Conservation (phyloP, 192 early-diverging fungal species). For the Coemansia sp. region DNA sequence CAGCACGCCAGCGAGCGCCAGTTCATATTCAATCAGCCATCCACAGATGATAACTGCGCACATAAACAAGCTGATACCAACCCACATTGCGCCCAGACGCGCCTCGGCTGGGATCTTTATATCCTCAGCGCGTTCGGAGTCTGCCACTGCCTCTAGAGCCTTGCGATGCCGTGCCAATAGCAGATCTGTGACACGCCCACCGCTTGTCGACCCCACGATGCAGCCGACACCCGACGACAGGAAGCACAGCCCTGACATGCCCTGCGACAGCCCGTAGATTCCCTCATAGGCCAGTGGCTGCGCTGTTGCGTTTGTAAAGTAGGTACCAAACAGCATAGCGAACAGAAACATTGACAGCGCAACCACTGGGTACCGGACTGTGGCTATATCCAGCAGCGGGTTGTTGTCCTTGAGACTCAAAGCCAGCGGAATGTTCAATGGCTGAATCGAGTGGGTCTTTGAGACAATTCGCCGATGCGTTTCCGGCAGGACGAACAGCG, state of each 20-base stretch:
- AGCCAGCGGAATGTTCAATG: constrained; percentile 30
- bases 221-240: constrained; percentile 54
- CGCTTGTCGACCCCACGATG: constrained; percentile 34
- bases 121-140: background rate
- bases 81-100: constrained; percentile 40
- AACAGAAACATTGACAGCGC: constrained; percentile 38
- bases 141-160: background rate
- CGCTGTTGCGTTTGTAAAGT: constrained; percentile 52
- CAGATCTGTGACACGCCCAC: constrained; percentile 47
- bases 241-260: constrained; percentile 53
- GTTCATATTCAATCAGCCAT: constrained; percentile 37
- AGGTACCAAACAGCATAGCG: constrained; percentile 55
- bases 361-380: constrained; percentile 35
- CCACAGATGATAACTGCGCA: constrained; percentile 23
- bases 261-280: constrained; percentile 46
- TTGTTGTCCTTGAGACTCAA: constrained; percentile 34
- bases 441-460: constrained; percentile 28
- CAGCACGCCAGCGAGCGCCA: constrained; percentile 38
- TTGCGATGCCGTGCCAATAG: constrained; percentile 14
- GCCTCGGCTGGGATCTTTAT: constrained; percentile 25
- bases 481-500: constrained; percentile 61
- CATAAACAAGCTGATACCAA: constrained; percentile 36
- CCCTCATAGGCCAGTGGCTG: constrained; percentile 45
- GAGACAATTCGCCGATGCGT: constrained; percentile 53
- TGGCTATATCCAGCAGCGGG: constrained; percentile 34